Evolutionary conservation across 2,329 filamentous ascomycete genomes (phyloP).

Genomic region (Verticillium albo-atrum): DNA sequence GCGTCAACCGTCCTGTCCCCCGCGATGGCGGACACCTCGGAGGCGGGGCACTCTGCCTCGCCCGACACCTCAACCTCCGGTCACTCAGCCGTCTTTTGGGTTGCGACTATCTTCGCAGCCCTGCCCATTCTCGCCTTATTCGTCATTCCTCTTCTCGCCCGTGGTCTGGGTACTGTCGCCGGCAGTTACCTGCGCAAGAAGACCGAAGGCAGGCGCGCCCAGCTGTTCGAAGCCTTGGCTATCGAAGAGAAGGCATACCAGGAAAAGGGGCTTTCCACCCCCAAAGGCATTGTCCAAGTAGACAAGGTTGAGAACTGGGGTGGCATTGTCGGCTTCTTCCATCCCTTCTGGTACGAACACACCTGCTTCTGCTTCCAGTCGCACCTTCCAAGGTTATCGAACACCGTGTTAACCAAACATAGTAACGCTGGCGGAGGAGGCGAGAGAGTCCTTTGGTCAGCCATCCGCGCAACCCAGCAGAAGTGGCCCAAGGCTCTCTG

Average conservation of each 20-base stretch:
- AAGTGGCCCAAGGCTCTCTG: constrained; percentile 86
- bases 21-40: neutral
- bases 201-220: constrained; percentile 56
- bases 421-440: constrained; percentile 95
- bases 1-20: neutral
- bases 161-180: constrained; percentile 34
- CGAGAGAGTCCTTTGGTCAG: constrained; percentile 94
- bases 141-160: constrained; percentile 32
- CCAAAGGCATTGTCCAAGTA: constrained; percentile 50
- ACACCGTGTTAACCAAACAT: constrained; percentile 7
- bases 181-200: constrained; percentile 61
- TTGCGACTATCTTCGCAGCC: constrained; percentile 5
- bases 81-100: neutral
- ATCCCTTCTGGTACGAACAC: constrained; percentile 79
- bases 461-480: constrained; percentile 83
- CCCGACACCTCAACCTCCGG: neutral
- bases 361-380: neutral
- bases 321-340: constrained; percentile 92
- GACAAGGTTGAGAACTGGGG: constrained; percentile 60
- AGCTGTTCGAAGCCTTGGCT: constrained; percentile 49
- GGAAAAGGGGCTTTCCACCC: constrained; percentile 16
- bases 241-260: constrained; percentile 33
- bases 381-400: neutral
- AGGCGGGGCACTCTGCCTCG: neutral
- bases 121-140: constrained; percentile 21